phyloP scores from a whole-genome alignment of 2,329 filamentous ascomycete species.

The Penicillium sp. region DNA sequence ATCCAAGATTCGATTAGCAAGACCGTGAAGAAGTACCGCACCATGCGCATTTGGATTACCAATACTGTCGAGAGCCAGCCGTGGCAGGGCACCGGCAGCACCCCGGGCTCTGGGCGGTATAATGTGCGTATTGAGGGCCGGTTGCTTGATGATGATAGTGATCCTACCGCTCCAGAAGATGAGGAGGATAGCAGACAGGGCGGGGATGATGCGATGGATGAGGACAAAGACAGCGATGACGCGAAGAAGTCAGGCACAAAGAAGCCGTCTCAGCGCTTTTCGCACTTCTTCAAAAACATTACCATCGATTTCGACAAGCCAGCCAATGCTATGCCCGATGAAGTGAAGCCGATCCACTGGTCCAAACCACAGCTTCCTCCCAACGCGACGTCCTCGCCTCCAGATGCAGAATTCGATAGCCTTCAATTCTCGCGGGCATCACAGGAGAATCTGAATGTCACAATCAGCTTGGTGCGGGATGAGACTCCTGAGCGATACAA shows the following conservation, averaged over 20 bases:
- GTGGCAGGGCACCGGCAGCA: slow-evolving; percentile 60
- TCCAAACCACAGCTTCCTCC: slow-evolving; percentile 64
- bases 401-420: slow-evolving; percentile 77
- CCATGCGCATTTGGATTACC: slow-evolving; percentile 86
- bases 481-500: slow-evolving; percentile 81
- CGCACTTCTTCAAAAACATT: slow-evolving; percentile 50
- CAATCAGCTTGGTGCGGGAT: slow-evolving; percentile 76
- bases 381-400: slow-evolving; percentile 50
- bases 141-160: slow-evolving; percentile 65
- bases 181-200: slow-evolving; percentile 39
- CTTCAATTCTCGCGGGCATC: slow-evolving; percentile 85
- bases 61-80: slow-evolving; percentile 93
- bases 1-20: slow-evolving; percentile 75
- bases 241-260: slow-evolving; percentile 27
- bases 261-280: slow-evolving; percentile 40
- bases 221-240: slow-evolving; percentile 44
- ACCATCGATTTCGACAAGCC: slow-evolving; percentile 49
- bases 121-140: slow-evolving; percentile 88
- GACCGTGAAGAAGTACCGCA: slow-evolving; percentile 72
- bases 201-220: slow-evolving; percentile 53
- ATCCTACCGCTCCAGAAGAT: slow-evolving; percentile 48
- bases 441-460: slow-evolving; percentile 88
- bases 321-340: slow-evolving; percentile 39
- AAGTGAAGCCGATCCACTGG: slow-evolving; percentile 64
- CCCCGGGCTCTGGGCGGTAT: slow-evolving; percentile 50